Percentiles rank a stretch among this genome's conserved stretches.
Evolutionary conservation across 345 rosid species (phyloP).

Genomic region (Populus alba): DNA sequence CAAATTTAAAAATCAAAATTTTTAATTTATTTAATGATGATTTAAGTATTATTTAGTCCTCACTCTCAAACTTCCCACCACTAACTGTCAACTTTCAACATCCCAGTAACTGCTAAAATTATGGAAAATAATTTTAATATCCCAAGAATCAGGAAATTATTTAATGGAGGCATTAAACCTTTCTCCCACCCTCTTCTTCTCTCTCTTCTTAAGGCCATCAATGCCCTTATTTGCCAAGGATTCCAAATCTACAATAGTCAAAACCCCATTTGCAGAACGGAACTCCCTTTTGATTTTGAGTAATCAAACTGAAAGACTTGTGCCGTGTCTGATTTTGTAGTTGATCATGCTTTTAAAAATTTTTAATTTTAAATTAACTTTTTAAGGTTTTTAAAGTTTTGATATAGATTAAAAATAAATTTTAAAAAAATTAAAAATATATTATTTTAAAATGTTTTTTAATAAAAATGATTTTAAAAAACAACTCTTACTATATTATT

Average conservation of each 20-base stretch:
- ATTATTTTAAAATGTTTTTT: no score
- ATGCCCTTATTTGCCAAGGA: conserved; percentile 12
- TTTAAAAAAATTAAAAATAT: no score
- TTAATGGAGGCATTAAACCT: neutral
- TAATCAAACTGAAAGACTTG: conserved; percentile 10
- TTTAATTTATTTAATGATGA: neutral
- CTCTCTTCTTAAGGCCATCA: conserved; percentile 26
- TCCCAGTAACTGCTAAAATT: neutral
- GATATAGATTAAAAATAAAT: no score
- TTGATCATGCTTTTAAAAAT: no score
- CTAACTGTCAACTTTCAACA: conserved; percentile 3
- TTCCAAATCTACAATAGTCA: conserved; percentile 28
- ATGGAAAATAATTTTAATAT: conserved; percentile 15
- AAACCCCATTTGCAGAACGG: neutral
- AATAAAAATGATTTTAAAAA: no score
- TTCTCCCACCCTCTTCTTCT: neutral
- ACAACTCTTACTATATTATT: no score
- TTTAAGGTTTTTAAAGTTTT: no score
- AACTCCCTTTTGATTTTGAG: conserved; percentile 10
- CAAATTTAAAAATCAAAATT: neutral
- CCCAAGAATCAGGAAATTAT: conserved; percentile 23
- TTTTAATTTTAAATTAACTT: no score
- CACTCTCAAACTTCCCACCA: neutral
- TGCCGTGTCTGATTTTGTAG: neutral
- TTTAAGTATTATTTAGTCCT: neutral